Percentiles rank a stretch among this genome's conserved stretches.
phyloP scores from a whole-genome alignment of 2,329 filamentous ascomycete genomes.

The Beauveria caledonica region DNA sequence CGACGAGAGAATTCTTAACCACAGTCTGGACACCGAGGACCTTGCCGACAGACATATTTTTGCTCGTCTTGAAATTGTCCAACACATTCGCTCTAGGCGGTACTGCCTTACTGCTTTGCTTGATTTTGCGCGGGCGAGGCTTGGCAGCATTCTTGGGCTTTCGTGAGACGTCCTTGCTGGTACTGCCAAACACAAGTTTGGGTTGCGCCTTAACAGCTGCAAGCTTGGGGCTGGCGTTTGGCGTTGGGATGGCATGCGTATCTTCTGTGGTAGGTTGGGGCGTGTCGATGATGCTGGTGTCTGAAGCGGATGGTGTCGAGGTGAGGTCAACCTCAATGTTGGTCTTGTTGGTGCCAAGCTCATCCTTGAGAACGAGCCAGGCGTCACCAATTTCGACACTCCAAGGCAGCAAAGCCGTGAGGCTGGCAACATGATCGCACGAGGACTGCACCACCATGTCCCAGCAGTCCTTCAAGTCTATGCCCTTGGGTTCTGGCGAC shows the following conservation, averaged over 20 bases:
- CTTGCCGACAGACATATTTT: slow-evolving; percentile 19
- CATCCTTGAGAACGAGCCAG: slow-evolving; percentile 37
- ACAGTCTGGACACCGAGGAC: not conserved
- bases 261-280: slow-evolving; percentile 33
- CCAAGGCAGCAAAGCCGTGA: slow-evolving; percentile 56
- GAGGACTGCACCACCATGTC: slow-evolving; percentile 82
- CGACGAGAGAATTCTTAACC: not conserved
- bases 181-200: slow-evolving; percentile 36
- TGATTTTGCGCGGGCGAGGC: slow-evolving; percentile 25
- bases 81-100: slow-evolving; percentile 29
- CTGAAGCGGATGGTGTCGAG: slow-evolving; percentile 19
- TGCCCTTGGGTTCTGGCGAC: slow-evolving; percentile 71
- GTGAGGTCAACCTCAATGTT: slow-evolving; percentile 22
- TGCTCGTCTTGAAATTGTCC: slow-evolving; percentile 37
- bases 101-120: slow-evolving; percentile 27
- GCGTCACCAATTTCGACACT: slow-evolving; percentile 45
- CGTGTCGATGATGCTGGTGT: slow-evolving; percentile 14
- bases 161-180: slow-evolving; percentile 12
- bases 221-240: slow-evolving; percentile 46
- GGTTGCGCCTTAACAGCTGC: slow-evolving; percentile 42
- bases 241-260: slow-evolving; percentile 47
- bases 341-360: slow-evolving; percentile 32
- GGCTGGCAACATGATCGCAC: slow-evolving; percentile 76
- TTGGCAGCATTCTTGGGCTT: slow-evolving; percentile 20
- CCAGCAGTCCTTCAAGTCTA: slow-evolving; percentile 87